Evolutionary conservation across 495 filamentous ascomycete genomes (phyloP), one percentile per base, ranked within the genome.

Genomic region (Lineolata rhizophorae): DNA sequence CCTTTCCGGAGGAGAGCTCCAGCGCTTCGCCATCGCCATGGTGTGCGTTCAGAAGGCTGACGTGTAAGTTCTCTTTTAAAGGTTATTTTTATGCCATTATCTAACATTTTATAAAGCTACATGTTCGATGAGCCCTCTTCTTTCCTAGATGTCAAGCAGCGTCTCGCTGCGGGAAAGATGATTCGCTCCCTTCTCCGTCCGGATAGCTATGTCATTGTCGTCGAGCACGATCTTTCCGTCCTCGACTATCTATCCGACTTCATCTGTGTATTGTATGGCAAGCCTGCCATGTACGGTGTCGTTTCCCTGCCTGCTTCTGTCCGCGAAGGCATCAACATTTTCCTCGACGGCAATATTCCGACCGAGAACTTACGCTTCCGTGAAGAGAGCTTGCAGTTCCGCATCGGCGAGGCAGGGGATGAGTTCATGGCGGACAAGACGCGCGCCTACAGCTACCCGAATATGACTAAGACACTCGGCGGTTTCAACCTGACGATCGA

Each of bases 121-220:
- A 95, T 95, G 90, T 97, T 97, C 45, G 87, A 97, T 51, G 87
- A 97, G 60, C 90, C 90, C 15, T 94, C 84, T 10, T 95, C 87
- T 6, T 97, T 91, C 46, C 71, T 97, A 19, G 90, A 97, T 72
- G 84, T 92, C 48, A 93, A 95, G 62, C 85, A 97, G 53, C 77
- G 87, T 70, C 61, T 97, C 47, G 76, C 71, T 43, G 87, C 87
- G 39, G 84, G 79, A 39, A 71, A 75, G 37, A 79, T 87, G 33
- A 95, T 97, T 48, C 83, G 87, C 29, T 74, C 75, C 28, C 70
- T 95, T 13, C 63, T 91, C 5, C 68, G 80, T 18, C 70, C 80
- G 16, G 73, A 92, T 40, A 77, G 87, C 57, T 97, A 94, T 50
- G 82, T 97, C 41, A 93, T 97, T 42, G 84, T 92, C 34, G 90